phyloP scores from a whole-genome alignment of 2,329 filamentous ascomycete genomes.

The Tolypocladium inflatum region DNA sequence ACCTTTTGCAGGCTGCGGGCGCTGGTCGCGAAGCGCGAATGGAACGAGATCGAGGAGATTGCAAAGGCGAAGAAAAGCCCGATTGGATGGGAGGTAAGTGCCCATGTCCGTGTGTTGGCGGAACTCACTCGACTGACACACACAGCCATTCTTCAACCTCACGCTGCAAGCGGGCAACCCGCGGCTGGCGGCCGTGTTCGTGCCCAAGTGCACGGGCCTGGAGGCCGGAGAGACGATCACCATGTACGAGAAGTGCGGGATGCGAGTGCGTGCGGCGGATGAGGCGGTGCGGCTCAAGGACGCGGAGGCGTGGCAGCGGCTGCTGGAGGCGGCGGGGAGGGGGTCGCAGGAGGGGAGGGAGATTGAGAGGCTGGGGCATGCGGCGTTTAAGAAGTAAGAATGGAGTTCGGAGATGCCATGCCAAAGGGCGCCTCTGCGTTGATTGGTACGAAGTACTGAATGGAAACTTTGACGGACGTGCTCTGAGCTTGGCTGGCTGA shows the following conservation, averaged over 20 bases:
- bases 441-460: not conserved
- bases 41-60: constrained; percentile 85
- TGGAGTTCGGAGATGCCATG: not conserved
- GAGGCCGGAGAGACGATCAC: constrained; percentile 61
- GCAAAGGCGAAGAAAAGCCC: constrained; percentile 72
- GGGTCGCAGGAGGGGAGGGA: constrained; percentile 60
- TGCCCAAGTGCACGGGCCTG: constrained; percentile 75
- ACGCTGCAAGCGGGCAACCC: constrained; percentile 83
- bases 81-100: constrained; percentile 87
- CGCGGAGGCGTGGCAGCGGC: constrained; percentile 58
- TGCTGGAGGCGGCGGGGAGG: constrained; percentile 65
- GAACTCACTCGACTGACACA: not conserved
- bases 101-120: not conserved
- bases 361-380: constrained; percentile 69
- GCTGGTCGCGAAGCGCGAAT: constrained; percentile 81
- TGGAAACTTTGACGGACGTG: not conserved
- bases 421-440: not conserved
- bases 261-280: constrained; percentile 81
- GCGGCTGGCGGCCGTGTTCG: constrained; percentile 71
- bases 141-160: constrained; percentile 85
- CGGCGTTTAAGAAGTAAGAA: constrained; percentile 36
- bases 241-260: constrained; percentile 96
- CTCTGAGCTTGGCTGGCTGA: not conserved
- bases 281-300: constrained; percentile 82
- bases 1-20: constrained; percentile 58